Base-by-base conservation (phyloP, 164 flowering plant genomes). In the Euptelea pleiosperma region DNA sequence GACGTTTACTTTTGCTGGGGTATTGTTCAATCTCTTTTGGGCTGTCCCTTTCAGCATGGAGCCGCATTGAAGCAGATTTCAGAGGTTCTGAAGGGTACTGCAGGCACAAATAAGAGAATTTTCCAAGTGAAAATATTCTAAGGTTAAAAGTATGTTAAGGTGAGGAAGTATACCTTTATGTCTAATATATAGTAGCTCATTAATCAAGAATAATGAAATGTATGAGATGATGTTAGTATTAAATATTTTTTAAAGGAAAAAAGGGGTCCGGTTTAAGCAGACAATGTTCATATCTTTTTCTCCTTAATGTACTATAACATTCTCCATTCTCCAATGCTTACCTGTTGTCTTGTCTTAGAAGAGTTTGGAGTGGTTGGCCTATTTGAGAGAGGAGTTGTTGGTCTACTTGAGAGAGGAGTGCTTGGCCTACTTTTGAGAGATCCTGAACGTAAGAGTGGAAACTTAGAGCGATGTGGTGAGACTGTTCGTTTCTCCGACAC, bases 1-100 rank as follows among this genome's bases (percentile, higher is more conserved):
- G 82, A 4, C 87, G 77, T 50, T 85, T 87, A 51, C 91, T 77
- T 70, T 83, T 87, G 76, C 87, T 84, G 36, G 82, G 84, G 28
- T 73, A 25, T 33, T 74, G 87, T 35, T 89, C 85, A 9, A 54
- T 44, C 8, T 79, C 86, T 59, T 74, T 80, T 1, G 63, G 52
- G 45, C 65, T 74, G 41, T 73, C 77, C 66, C 60, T 76, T 8
- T 79, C 87, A 47, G 72, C 61, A 25, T 42, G 78, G 19, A 78
- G 21, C 12, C 77, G 79, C 82, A 79, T 77, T 30, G 90, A 83
- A 67, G 77, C 76, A 42, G 92, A 84, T 71, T 79, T 88, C 25
- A 77, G 70, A 39, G 86, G 84, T 59, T 82, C 88, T 15, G 85
- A 73, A 52, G 79, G 80, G 57, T 73, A 82, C 96, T 85, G 31